Evolutionary conservation across 192 early-diverging fungal genomes (phyloP), one percentile per base, ranked within the genome.

Genomic region (Chytriomyces sp.): DNA sequence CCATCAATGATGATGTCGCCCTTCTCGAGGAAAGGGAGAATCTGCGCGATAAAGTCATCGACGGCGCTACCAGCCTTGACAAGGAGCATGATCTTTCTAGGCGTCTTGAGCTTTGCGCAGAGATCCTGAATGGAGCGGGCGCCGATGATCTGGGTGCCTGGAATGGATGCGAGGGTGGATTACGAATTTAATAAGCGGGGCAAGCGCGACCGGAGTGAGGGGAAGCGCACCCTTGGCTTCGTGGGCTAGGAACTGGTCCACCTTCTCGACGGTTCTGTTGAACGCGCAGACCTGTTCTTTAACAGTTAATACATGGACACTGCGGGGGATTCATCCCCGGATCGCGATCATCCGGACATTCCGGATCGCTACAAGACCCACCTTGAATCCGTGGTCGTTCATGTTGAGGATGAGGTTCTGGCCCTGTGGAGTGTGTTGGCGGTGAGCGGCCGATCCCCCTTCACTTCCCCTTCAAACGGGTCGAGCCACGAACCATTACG

Each of bases 341-440:
- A 36, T 62, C 60, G 28, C 31, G 28, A 41, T 28, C 19, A n/a
- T n/a, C 26, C n/a, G 25, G 12, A 8, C 19, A 28, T 31, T 52
- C 54, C 5, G 8, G 26, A 31, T 6, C n/a, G 30, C n/a, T 39
- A 22, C 33, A 32, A 69, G 14, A 63, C 61, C 12, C 44, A 84
- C 84, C 22, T 80, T 89, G 84, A 88, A 99, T 30, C 94, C 96
- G 75, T 99, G 89, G 82, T 99, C 96, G 80, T 96, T 91, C 91
- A 99, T 94, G 89, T 99, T 99, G 58, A 99, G 83, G 76, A 99
- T 94, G 80, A 99, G 78, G 90, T 99, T 99, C 81, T 99, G 96
- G 74, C 96, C 96, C 94, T 96, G 79, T 44, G n/a, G 30, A 8
- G 38, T 37, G 37, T 33, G 12, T 39, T 32, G 39, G 7, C 30